Evolutionary conservation across 176 grass and related monocot species (phyloP).

Genomic region (Phragmites australis): DNA sequence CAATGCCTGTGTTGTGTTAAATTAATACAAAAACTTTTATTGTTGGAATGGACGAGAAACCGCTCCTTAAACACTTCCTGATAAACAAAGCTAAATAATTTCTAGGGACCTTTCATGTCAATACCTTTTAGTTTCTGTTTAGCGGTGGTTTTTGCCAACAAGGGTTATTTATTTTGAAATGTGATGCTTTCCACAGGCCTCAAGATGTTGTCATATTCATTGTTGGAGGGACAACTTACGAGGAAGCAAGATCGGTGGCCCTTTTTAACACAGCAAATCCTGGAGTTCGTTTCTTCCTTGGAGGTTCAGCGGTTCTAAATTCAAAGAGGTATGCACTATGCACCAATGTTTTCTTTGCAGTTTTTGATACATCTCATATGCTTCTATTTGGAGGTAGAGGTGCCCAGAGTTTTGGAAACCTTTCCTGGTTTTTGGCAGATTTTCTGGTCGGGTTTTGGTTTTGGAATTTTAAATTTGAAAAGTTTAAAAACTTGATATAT

Average conservation of each 20-base stretch:
- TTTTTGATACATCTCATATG: not conserved
- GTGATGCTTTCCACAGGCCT: conserved; percentile 56
- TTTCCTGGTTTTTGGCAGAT: not conserved
- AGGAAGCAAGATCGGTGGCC: conserved; percentile 85
- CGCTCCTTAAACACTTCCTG: not conserved
- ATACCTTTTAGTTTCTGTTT: not conserved
- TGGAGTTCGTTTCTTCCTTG: conserved; percentile 92
- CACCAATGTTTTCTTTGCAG: not conserved
- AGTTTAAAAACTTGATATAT: not conserved
- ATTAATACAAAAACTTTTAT: conserved; percentile 4
- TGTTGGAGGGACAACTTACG: conserved; percentile 93
- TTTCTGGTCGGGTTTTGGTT: not conserved
- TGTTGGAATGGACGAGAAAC: not conserved
- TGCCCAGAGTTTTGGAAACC: not conserved
- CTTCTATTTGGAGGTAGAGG: not conserved
- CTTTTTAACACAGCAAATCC: conserved; percentile 77
- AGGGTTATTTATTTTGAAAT: not conserved
- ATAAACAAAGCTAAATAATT: conserved; percentile 10
- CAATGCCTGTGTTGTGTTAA: conserved; percentile 10
- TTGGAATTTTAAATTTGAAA: not conserved
- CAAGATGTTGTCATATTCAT: conserved; percentile 99
- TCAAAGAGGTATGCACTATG: conserved; percentile 66
- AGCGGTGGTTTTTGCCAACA: not conserved
- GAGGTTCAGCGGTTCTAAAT: conserved; percentile 85
- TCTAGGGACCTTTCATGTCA: not conserved